Percentiles rank a stretch among this genome's conserved stretches.
These are phyloP conservation scores for Candida maesae DNA, from an alignment of 805 yeast species.

Conservation along the genomic window DNA sequence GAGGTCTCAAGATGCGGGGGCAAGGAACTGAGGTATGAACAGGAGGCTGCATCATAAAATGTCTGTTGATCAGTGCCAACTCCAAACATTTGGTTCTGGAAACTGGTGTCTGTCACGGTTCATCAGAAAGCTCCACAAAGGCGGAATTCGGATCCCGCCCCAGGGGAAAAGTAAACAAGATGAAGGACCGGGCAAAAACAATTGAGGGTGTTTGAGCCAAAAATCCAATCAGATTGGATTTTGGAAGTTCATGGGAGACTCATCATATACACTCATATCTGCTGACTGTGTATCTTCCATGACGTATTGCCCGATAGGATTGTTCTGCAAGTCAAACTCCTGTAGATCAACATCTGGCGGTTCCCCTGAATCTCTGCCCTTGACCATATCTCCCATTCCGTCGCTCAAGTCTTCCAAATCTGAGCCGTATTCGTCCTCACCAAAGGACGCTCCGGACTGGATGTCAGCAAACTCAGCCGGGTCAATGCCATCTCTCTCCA, in stretches of 20 bases:
- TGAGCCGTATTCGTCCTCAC: conserved; percentile 3
- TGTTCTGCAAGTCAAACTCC: conserved; percentile 3
- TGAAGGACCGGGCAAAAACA: too few relatives aligned
- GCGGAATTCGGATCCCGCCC: conserved; percentile 6
- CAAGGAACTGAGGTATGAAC: too few relatives aligned
- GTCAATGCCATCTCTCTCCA: background rate
- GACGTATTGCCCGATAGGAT: conserved; percentile 8
- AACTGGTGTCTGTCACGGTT: too few relatives aligned
- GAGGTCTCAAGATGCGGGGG: too few relatives aligned
- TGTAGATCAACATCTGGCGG: conserved; percentile 1
- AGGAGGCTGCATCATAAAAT: too few relatives aligned
- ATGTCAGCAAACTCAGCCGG: background rate
- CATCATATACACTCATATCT: conserved; percentile 4
- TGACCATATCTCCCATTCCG: background rate
- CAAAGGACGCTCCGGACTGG: background rate
- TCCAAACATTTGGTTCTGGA: too few relatives aligned
- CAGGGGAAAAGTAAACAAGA: background rate
- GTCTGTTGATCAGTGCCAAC: too few relatives aligned
- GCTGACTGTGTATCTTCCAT: conserved; percentile 4
- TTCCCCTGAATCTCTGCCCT: background rate
- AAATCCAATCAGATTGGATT: background rate
- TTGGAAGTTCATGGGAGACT: conserved; percentile 1
- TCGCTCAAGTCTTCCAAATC: conserved; percentile 4
- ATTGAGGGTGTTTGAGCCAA: too few relatives aligned
- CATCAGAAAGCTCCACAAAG: conserved; percentile 1